A percentile compares a stretch with the other conserved stretches of the same genome.
Conservation (phyloP, 2,329 filamentous ascomycete species). For the Calonectria fujianensis region DNA sequence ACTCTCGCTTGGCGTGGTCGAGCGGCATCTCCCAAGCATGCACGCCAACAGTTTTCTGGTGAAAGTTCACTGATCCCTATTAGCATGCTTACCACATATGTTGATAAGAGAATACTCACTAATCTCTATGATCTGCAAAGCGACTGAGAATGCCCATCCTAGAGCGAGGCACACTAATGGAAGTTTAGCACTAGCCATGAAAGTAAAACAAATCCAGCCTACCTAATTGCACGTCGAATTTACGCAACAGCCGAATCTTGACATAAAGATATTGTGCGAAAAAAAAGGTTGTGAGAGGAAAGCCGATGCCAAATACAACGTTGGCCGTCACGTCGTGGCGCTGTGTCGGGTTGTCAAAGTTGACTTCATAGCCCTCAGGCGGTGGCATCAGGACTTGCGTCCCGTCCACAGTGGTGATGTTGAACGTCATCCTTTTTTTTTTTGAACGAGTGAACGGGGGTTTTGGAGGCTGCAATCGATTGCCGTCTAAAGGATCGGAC, state of each 20-base stretch:
- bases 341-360: slow-evolving; percentile 56
- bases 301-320: slow-evolving; percentile 50
- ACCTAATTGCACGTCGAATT: slow-evolving; percentile 28
- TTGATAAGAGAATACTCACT: slow-evolving; percentile 3
- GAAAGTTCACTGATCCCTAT: slow-evolving; percentile 34
- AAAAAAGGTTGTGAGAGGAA: slow-evolving; percentile 43
- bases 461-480: neutral
- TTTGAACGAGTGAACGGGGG: too few relatives aligned
- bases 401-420: slow-evolving; percentile 48
- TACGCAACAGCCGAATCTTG: slow-evolving; percentile 33
- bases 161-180: slow-evolving; percentile 24
- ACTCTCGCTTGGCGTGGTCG: slow-evolving; percentile 28
- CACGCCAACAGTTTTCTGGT: slow-evolving; percentile 39
- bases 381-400: slow-evolving; percentile 50
- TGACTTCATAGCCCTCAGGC: slow-evolving; percentile 55
- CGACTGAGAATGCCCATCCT: neutral
- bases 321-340: slow-evolving; percentile 45
- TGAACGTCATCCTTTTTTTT: slow-evolving; percentile 3
- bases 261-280: slow-evolving; percentile 54
- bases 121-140: neutral
- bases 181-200: neutral
- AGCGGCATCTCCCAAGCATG: slow-evolving; percentile 46
- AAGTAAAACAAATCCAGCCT: slow-evolving; percentile 15
- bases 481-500: slow-evolving; percentile 11
- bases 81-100: neutral